Conservation (phyloP, 2,329 filamentous ascomycete species). For the Claviceps digitariae region DNA sequence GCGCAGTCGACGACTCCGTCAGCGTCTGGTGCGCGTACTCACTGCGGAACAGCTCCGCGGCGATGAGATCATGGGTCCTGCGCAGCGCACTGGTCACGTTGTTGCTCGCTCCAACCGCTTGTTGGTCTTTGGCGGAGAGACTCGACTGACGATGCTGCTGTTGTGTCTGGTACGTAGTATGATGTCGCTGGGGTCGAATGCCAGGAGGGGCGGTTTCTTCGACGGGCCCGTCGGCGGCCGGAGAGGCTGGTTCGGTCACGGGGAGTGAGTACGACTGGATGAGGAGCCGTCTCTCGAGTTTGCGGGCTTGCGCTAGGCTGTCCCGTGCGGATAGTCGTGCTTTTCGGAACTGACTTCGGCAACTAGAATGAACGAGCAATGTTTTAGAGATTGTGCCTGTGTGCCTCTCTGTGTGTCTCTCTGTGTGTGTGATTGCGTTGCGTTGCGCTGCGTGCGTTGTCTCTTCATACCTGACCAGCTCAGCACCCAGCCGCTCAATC, state of each 20-base stretch:
- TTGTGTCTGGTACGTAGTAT: slow-evolving; percentile 16
- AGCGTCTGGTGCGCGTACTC: slow-evolving; percentile 85
- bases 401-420: too few species aligned
- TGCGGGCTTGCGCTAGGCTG: slow-evolving; percentile 58
- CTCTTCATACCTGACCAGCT: slow-evolving; percentile 50
- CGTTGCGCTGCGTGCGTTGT: not conserved
- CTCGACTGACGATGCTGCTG: slow-evolving; percentile 15
- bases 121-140: slow-evolving; percentile 53
- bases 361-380: slow-evolving; percentile 23
- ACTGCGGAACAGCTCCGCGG: slow-evolving; percentile 69
- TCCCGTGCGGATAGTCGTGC: slow-evolving; percentile 70
- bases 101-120: slow-evolving; percentile 59
- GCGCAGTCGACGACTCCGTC: slow-evolving; percentile 66
- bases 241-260: slow-evolving; percentile 15
- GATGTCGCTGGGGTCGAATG: slow-evolving; percentile 11
- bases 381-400: not conserved
- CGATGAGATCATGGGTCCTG: slow-evolving; percentile 76
- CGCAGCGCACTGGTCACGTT: slow-evolving; percentile 77
- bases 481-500: slow-evolving; percentile 51
- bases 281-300: slow-evolving; percentile 63
- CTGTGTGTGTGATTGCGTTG: too few species aligned
- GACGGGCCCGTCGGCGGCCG: slow-evolving; percentile 8
- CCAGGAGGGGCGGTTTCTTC: slow-evolving; percentile 10
- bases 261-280: slow-evolving; percentile 48
- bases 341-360: slow-evolving; percentile 58